Base-by-base conservation (phyloP, 2,329 filamentous ascomycete genomes). In the Neobulgaria alba region DNA sequence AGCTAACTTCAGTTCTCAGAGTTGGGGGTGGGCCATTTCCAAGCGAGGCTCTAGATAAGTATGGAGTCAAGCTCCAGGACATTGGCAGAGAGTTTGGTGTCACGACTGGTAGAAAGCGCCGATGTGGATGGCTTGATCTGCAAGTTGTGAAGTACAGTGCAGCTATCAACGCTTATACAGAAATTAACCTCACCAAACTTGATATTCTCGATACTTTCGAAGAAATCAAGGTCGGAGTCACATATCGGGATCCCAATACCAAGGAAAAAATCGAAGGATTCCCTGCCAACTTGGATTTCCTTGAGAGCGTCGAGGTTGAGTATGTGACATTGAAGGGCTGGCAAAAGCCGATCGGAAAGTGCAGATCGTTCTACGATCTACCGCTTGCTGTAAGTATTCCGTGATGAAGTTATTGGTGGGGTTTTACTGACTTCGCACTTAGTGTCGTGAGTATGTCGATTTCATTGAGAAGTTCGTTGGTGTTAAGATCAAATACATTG, bases 161-260 rank as follows among this genome's bases (percentile, higher is more conserved):
- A 8, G 41, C 20, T 33, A 26, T 47, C 4, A 47, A 47, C 15
- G 36, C 34, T 12, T 47, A 47, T 36, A 51, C 77, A 0, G 62
- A 67, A 33, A 58, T 79, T 38, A 77, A 79, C 54, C 57, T 79
- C 30, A 78, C 72, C 10, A 78, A 75, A 62, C 71, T 85, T 16
- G 80, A 85, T 52, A 71, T 87, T 29, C 69, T 88, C 12, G 83
- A 88, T 58, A 75, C 75, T 21, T 87, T 94, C 59, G 69, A 75
- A 8, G 79, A 77, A 55, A 73, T 93, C 63, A 84, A 88, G 61
- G 69, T 85, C 37, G 83, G 82, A 14, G 75, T 82, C 10, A 78
- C 75, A 2, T 94, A 94, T 65, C 71, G 69, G 52, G 60, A 67
- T 39, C 58, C 63, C 30, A 55, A 61, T 20, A 65, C 63, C 0